phyloP scores from a whole-genome alignment of 2,329 filamentous ascomycete species.

The Metarhizium anisopliae region DNA sequence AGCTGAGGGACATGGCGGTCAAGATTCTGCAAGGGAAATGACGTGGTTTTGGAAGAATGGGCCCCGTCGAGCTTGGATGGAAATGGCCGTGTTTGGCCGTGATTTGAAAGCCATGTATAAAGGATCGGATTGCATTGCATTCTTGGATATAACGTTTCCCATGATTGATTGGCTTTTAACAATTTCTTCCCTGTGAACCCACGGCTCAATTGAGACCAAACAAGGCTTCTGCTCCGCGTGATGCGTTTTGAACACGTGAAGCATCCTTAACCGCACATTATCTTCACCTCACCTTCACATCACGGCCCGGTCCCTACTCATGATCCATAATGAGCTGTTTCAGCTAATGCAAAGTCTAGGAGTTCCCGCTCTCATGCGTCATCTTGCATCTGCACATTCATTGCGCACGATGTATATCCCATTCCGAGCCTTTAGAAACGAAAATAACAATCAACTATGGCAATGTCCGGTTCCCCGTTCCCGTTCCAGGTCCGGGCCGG shows the following conservation, averaged over 20 bases:
- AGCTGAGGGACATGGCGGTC: constrained; percentile 58
- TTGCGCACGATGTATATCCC: not conserved
- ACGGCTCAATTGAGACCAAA: too few species aligned
- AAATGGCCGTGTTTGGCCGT: too few species aligned
- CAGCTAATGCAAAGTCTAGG: not conserved
- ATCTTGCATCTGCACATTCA: not conserved
- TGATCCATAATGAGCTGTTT: not conserved
- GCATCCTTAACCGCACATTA: not conserved
- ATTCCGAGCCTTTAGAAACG: not conserved
- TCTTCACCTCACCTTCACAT: not conserved
- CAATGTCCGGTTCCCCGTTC: not conserved
- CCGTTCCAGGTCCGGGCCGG: not conserved
- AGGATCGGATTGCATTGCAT: not conserved
- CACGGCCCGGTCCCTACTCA: not conserved
- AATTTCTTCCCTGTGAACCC: too few species aligned
- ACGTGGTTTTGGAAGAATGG: too few species aligned
- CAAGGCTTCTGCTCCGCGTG: too few species aligned
- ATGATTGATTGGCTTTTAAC: too few species aligned
- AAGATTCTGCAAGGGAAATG: constrained; percentile 17
- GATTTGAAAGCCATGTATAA: not conserved
- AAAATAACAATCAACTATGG: not conserved
- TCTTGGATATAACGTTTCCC: not conserved
- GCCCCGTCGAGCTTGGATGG: too few species aligned
- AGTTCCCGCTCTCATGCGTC: not conserved
- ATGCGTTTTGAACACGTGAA: too few species aligned